phyloP scores from a whole-genome alignment of 2,329 filamentous ascomycete species.

The Colletotrichum trifolii region DNA sequence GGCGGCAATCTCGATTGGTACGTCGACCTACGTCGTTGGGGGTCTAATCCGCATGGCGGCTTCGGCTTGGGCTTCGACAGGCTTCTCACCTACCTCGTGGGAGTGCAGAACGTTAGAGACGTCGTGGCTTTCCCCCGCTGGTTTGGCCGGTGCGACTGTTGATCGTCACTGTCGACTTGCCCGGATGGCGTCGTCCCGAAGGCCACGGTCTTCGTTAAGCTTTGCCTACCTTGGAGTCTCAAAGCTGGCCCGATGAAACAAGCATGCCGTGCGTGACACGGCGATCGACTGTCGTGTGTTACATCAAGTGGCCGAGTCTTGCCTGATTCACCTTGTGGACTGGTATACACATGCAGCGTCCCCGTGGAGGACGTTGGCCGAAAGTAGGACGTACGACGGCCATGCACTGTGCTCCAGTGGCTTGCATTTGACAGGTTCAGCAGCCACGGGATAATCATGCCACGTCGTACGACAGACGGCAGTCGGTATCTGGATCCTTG shows the following conservation, averaged over 20 bases:
- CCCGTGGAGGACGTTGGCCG: neutral
- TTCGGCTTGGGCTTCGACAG: slow-evolving; percentile 93
- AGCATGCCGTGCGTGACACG: slow-evolving; percentile 2
- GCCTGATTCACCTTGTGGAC: slow-evolving; percentile 12
- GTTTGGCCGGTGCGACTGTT: slow-evolving; percentile 72
- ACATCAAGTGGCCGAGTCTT: slow-evolving; percentile 6
- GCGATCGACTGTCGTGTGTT: slow-evolving; percentile 16
- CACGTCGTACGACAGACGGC: slow-evolving; percentile 26
- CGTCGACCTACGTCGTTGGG: slow-evolving; percentile 86
- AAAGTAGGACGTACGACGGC: neutral
- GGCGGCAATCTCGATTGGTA: slow-evolving; percentile 77
- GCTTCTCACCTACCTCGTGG: slow-evolving; percentile 83
- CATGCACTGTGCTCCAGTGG: slow-evolving; percentile 17
- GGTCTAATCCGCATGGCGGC: slow-evolving; percentile 90
- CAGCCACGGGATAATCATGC: slow-evolving; percentile 21
- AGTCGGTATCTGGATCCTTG: neutral
- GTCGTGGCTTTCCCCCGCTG: slow-evolving; percentile 87
- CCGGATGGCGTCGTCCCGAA: slow-evolving; percentile 5
- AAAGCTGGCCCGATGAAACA: slow-evolving; percentile 38
- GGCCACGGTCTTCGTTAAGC: slow-evolving; percentile 48
- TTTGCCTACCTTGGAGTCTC: slow-evolving; percentile 51
- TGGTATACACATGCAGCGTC: slow-evolving; percentile 11
- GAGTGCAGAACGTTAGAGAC: slow-evolving; percentile 85
- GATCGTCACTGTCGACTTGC: slow-evolving; percentile 19
- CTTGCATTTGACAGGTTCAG: slow-evolving; percentile 23